Evolutionary conservation across 495 filamentous ascomycete genomes (phyloP).

Genomic region (Aspergillus taichungensis): DNA sequence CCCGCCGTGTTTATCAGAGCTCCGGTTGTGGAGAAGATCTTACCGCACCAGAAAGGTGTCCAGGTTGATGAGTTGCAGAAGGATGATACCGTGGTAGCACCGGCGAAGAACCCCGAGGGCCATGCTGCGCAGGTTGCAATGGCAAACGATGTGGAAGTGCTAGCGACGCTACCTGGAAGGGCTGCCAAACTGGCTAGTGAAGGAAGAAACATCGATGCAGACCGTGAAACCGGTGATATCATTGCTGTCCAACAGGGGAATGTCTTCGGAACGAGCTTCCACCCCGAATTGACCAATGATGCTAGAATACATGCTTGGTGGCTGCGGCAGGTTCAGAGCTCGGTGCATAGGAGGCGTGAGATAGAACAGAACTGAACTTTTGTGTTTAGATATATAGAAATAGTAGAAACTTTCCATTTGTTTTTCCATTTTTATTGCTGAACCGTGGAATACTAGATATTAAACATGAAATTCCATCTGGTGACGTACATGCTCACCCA

Average conservation of each 20-base stretch:
- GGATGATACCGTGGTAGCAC: conserved; percentile 60
- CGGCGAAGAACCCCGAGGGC: conserved; percentile 43
- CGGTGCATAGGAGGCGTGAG: conserved; percentile 22
- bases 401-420: conserved; percentile 1
- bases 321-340: conserved; percentile 59
- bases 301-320: conserved; percentile 90
- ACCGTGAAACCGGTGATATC: conserved; percentile 62
- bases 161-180: conserved; percentile 42
- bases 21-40: conserved; percentile 79
- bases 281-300: conserved; percentile 89
- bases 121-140: conserved; percentile 30
- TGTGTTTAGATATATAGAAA: conserved; percentile 1
- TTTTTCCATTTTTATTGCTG: background rate
- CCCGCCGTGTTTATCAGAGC: conserved; percentile 88
- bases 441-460: conserved; percentile 6
- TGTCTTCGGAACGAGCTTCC: conserved; percentile 94
- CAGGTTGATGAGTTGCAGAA: conserved; percentile 41
- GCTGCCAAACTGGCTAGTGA: conserved; percentile 32
- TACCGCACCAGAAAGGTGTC: conserved; percentile 45
- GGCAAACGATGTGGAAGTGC: conserved; percentile 39
- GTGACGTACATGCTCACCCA: background rate
- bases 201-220: conserved; percentile 26
- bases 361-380: conserved; percentile 12
- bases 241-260: conserved; percentile 89
- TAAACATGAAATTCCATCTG: conserved; percentile 12